phyloP scores from a whole-genome alignment of 306 rosid species.

The Trichosanthes truncata region DNA sequence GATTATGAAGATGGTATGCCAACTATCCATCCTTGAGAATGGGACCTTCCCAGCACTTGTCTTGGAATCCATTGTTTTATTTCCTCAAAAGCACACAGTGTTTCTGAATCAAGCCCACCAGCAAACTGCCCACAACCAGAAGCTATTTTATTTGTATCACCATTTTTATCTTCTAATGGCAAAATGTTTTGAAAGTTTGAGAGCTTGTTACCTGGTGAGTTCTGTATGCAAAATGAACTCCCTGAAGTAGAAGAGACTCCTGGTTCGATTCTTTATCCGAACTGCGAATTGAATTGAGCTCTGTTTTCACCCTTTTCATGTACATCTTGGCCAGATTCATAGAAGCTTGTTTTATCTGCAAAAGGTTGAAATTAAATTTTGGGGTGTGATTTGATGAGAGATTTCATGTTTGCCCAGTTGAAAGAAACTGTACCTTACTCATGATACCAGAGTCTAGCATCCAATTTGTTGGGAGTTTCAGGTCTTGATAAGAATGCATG shows the following conservation, averaged over 20 bases:
- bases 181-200: neutral
- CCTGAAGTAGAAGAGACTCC: conserved; percentile 90
- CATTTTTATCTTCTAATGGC: neutral
- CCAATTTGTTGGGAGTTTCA: conserved; percentile 76
- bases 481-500: conserved; percentile 43
- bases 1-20: neutral
- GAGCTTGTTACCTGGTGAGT: conserved; percentile 64
- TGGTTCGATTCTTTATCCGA: conserved; percentile 72
- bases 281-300: conserved; percentile 51
- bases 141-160: neutral
- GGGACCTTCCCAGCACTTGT: conserved; percentile 35
- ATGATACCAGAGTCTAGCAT: conserved; percentile 86
- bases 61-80: conserved; percentile 61
- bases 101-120: conserved; percentile 88
- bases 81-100: conserved; percentile 73
- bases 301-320: conserved; percentile 78
- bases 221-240: conserved; percentile 70
- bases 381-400: neutral
- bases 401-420: neutral
- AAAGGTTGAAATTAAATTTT: neutral
- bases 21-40: neutral
- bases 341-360: conserved; percentile 76
- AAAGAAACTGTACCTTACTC: conserved; percentile 37
- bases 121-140: conserved; percentile 51
- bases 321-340: conserved; percentile 73